Conservation (phyloP, 371 early-diverging fungal genomes). For the Syncephalastrum racemosum region DNA sequence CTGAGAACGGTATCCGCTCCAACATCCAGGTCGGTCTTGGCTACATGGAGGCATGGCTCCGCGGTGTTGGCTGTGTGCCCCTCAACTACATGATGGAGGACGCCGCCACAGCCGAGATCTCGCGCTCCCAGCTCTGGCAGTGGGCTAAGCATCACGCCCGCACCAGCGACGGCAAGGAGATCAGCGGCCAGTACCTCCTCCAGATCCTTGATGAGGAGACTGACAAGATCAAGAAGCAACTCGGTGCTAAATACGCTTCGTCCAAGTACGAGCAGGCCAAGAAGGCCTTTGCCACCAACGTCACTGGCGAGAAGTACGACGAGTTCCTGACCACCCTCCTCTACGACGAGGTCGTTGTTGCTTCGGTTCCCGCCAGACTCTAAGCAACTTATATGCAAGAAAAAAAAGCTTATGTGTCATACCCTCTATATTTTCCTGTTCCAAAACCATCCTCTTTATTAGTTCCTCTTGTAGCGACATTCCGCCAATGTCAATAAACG, state of each 20-base stretch:
- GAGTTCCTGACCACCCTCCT: slow-evolving; percentile 88
- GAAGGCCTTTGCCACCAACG: slow-evolving; percentile 71
- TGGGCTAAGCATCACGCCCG: slow-evolving; percentile 90
- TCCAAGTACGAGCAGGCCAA: slow-evolving; percentile 77
- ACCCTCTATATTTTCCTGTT: no score
- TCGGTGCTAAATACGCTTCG: slow-evolving; percentile 62
- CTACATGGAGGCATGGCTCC: slow-evolving; percentile 96
- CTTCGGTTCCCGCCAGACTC: no score
- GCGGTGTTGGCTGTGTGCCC: slow-evolving; percentile 94
- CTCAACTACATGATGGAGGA: slow-evolving; percentile 64
- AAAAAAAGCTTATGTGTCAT: no score
- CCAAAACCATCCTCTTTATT: no score
- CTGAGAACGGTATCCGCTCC: slow-evolving; percentile 86
- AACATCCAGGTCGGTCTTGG: slow-evolving; percentile 90
- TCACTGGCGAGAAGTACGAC: slow-evolving; percentile 75
- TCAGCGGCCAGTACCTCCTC: slow-evolving; percentile 75
- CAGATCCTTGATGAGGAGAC: slow-evolving; percentile 87
- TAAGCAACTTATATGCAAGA: no score
- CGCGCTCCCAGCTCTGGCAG: slow-evolving; percentile 95
- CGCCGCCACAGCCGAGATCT: slow-evolving; percentile 93
- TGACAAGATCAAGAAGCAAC: slow-evolving; percentile 59
- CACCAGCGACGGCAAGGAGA: slow-evolving; percentile 77
- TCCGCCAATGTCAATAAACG: no score
- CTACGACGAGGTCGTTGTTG: slow-evolving; percentile 66
- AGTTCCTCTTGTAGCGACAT: no score